Evolutionary conservation across 352 stramenopile species (phyloP).

Genomic region (Pseudoperonospora humuli): DNA sequence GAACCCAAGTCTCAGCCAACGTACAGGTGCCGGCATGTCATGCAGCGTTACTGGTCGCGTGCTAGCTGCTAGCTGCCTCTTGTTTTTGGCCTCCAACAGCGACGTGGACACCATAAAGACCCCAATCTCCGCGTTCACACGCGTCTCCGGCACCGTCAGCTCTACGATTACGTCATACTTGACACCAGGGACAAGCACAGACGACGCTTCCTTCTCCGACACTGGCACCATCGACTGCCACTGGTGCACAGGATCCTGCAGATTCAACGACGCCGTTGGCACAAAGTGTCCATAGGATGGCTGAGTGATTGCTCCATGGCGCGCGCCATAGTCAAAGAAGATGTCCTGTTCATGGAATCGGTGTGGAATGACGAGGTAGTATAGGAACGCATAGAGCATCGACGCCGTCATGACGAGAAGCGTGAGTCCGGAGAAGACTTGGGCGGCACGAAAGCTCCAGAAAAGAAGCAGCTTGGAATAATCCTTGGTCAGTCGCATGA

Average conservation of each 20-base stretch:
- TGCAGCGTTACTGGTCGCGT: conserved; percentile 52
- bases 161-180: conserved; percentile 79
- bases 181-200: conserved; percentile 49
- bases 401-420: conserved; percentile 49
- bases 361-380: conserved; percentile 73
- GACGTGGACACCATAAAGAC: conserved; percentile 72
- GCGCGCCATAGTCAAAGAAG: conserved; percentile 64
- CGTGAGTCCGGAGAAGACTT: conserved; percentile 30
- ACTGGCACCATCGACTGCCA: conserved; percentile 39
- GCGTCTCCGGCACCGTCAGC: conserved; percentile 56
- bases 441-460: conserved; percentile 29
- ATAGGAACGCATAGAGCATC: conserved; percentile 59
- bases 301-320: conserved; percentile 30
- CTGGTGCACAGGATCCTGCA: conserved; percentile 48
- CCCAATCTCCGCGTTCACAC: conserved; percentile 52
- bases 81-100: conserved; percentile 16
- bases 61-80: conserved; percentile 37
- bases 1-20: conserved; percentile 33
- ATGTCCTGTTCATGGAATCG: conserved; percentile 69
- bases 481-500: conserved; percentile 17
- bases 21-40: conserved; percentile 49
- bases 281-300: conserved; percentile 9
- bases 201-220: conserved; percentile 7
- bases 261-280: conserved; percentile 44
- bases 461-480: conserved; percentile 29